These are phyloP conservation scores for Cordyceps farinosa DNA, from an alignment of 2,329 filamentous ascomycete genomes.

Conservation along the genomic window DNA sequence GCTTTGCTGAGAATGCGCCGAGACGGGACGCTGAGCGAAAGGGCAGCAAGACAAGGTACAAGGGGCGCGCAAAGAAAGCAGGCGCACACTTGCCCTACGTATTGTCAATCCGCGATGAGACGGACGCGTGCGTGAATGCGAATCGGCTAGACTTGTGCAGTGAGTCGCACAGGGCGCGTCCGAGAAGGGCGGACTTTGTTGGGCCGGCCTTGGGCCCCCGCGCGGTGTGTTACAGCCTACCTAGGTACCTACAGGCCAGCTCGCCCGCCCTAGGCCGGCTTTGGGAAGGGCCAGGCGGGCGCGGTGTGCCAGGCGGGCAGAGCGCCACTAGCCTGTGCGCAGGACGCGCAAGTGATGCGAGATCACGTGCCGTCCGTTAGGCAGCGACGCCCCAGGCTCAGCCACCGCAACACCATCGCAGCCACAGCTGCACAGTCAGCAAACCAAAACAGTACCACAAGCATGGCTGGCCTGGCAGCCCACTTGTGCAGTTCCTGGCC, in stretches of 20 bases:
- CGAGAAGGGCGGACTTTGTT: constrained; percentile 10
- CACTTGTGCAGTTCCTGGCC: background rate
- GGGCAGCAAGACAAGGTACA: background rate
- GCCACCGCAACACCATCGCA: background rate
- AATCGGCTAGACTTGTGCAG: background rate
- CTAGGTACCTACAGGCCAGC: background rate
- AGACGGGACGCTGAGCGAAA: background rate
- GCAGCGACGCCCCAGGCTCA: background rate
- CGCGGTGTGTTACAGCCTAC: background rate
- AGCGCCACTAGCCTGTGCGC: background rate
- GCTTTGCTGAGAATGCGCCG: background rate
- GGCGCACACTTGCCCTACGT: background rate
- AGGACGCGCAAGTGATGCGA: constrained; percentile 14
- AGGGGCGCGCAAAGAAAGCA: background rate
- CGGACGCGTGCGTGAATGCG: constrained; percentile 1
- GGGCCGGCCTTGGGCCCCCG: constrained; percentile 1
- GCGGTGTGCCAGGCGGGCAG: constrained; percentile 6
- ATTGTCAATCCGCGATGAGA: background rate
- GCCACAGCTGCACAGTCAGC: constrained; percentile 12
- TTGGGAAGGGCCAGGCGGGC: constrained; percentile 5
- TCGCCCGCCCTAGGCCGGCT: background rate
- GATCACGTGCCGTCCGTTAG: background rate
- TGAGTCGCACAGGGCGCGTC: constrained; percentile 1
- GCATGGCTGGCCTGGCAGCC: too few relatives aligned
- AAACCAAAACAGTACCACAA: background rate